Evolutionary conservation across 192 early-diverging fungal genomes (phyloP).

Genomic region (Rhizophagus sp.): DNA sequence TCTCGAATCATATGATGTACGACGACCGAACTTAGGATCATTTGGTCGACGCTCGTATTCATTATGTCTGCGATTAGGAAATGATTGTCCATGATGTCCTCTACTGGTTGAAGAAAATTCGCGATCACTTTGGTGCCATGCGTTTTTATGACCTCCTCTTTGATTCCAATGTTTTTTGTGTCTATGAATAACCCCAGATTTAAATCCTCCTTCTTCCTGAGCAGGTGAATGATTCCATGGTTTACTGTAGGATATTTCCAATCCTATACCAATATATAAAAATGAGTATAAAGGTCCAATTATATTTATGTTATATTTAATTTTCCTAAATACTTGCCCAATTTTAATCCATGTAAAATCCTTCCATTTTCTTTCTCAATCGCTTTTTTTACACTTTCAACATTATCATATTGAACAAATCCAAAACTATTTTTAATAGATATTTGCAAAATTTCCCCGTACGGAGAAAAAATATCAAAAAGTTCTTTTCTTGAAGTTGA

Average conservation of each 20-base stretch:
- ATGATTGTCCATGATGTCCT: conserved; percentile 20
- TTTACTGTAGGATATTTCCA: conserved; percentile 30
- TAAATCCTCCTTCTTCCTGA: conserved; percentile 8
- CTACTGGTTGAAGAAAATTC: not conserved
- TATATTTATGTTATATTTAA: not conserved
- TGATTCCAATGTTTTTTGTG: conserved; percentile 23
- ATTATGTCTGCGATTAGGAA: conserved; percentile 21
- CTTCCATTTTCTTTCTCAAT: conserved; percentile 31
- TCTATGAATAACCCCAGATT: not conserved
- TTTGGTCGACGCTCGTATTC: conserved; percentile 27
- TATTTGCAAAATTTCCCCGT: conserved; percentile 32
- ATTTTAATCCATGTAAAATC: conserved; percentile 30
- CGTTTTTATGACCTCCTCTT: conserved; percentile 23
- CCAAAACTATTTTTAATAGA: conserved; percentile 36
- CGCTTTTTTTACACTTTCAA: conserved; percentile 24
- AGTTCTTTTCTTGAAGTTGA: conserved; percentile 32
- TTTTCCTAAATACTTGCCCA: conserved; percentile 15
- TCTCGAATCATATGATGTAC: conserved; percentile 29
- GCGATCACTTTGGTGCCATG: conserved; percentile 21
- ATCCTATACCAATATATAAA: conserved; percentile 6
- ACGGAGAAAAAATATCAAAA: conserved; percentile 31
- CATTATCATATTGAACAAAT: conserved; percentile 32
- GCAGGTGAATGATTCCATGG: conserved; percentile 27
- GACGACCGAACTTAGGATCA: conserved; percentile 26
- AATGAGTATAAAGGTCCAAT: not conserved